Evolutionary conservation across 106 monocot genomes (phyloP).

Genomic region (Apostasia ramifera): DNA sequence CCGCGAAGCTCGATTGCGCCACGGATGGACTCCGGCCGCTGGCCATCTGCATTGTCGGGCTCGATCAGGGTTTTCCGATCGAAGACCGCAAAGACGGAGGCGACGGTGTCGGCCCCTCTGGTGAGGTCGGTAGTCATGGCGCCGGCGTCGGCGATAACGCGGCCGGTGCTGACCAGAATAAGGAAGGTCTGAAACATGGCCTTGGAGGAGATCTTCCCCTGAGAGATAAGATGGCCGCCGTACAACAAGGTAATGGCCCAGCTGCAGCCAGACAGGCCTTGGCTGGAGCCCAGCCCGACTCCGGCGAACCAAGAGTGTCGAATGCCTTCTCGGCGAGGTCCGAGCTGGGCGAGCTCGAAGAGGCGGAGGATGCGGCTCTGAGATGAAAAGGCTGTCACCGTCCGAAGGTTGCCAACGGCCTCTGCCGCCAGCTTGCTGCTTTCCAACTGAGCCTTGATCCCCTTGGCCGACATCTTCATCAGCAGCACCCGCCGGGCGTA

Average conservation of each 20-base stretch:
- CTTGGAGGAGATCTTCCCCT: constrained; percentile 29
- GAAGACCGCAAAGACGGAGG: constrained; percentile 44
- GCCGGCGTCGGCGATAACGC: constrained; percentile 59
- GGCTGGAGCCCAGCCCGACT: constrained; percentile 33
- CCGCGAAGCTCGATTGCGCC: constrained; percentile 31
- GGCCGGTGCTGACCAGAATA: constrained; percentile 50
- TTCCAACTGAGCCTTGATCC: constrained; percentile 33
- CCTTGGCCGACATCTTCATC: constrained; percentile 35
- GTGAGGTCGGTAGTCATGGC: constrained; percentile 57
- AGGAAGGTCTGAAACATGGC: constrained; percentile 47
- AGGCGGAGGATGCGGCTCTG: constrained; percentile 41
- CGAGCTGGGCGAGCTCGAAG: constrained; percentile 31
- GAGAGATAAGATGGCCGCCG: constrained; percentile 38
- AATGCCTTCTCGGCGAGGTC: constrained; percentile 26
- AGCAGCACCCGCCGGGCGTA: constrained; percentile 42
- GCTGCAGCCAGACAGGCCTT: constrained; percentile 29
- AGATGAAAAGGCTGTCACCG: constrained; percentile 61
- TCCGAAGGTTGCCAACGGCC: constrained; percentile 46
- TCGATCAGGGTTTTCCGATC: constrained; percentile 43
- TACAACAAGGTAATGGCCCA: constrained; percentile 70
- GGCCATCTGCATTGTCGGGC: constrained; percentile 35
- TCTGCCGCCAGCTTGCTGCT: constrained; percentile 55
- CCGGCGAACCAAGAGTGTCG: constrained; percentile 47
- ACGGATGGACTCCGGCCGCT: constrained; percentile 23
- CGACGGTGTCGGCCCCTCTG: constrained; percentile 43